phyloP scores from a whole-genome alignment of 2,329 filamentous ascomycete species.

The Colletotrichum cordylinicola region DNA sequence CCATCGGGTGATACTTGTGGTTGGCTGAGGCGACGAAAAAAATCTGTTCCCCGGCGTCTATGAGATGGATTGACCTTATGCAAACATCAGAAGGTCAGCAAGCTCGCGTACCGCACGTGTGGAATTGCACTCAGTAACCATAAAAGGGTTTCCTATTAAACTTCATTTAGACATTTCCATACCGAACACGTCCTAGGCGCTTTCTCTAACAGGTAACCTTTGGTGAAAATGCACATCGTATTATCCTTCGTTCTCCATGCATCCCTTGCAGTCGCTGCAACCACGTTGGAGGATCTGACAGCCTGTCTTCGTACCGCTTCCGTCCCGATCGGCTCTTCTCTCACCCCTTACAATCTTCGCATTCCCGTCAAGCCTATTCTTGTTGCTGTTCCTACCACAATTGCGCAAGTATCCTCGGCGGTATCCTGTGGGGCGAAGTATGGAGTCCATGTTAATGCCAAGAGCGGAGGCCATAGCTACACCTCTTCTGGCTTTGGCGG shows the following conservation, averaged over 20 bases:
- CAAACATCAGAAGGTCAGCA: not conserved
- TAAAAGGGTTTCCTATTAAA: not conserved
- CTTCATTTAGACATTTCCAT: not conserved
- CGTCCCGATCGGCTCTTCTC: conserved; percentile 25
- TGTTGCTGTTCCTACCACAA: conserved; percentile 45
- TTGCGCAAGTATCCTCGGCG: conserved; percentile 49
- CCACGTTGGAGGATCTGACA: not conserved
- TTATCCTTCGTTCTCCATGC: not conserved
- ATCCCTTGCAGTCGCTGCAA: not conserved
- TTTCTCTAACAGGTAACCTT: not conserved
- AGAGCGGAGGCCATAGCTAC: conserved; percentile 58
- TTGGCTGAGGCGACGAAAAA: not conserved
- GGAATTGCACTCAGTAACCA: not conserved
- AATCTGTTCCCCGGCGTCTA: not conserved
- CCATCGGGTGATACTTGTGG: not conserved
- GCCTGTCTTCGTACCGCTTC: conserved; percentile 28
- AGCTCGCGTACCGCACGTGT: not conserved
- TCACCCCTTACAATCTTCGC: conserved; percentile 35
- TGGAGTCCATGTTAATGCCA: conserved; percentile 52
- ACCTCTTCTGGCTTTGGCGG: conserved; percentile 53
- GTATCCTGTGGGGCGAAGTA: conserved; percentile 48
- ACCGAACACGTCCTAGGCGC: not conserved
- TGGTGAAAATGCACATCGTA: not conserved
- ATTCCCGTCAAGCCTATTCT: conserved; percentile 46
- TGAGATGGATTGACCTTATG: not conserved